These are phyloP conservation scores for Lecanicillium sp. DNA, from an alignment of 2,329 filamentous ascomycete species.

Conservation along the genomic window DNA sequence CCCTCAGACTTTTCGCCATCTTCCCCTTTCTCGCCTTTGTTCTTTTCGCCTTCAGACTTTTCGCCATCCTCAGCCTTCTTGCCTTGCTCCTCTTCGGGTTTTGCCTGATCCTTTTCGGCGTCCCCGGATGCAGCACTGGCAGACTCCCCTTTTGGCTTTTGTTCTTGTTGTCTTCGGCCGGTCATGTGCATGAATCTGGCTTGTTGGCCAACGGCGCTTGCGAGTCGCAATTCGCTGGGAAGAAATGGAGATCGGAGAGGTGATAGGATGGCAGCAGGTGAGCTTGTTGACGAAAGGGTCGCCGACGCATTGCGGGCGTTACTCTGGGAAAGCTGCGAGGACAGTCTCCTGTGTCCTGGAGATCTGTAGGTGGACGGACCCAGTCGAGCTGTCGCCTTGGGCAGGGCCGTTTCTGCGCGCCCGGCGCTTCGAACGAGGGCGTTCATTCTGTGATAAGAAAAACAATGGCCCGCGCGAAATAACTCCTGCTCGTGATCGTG, in stretches of 20 bases:
- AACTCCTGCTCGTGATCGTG: constrained; percentile 2
- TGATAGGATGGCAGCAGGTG: constrained; percentile 21
- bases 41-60: constrained; percentile 24
- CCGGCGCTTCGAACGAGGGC: constrained; percentile 34
- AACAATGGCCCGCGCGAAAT: constrained; percentile 15
- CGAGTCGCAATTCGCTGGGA: constrained; percentile 24
- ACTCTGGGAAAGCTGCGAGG: constrained; percentile 23
- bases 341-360: constrained; percentile 41
- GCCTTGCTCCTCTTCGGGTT: constrained; percentile 33
- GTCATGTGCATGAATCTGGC: constrained; percentile 25
- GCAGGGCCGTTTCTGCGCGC: constrained; percentile 31
- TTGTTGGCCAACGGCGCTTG: constrained; percentile 21
- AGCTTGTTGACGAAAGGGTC: constrained; percentile 15
- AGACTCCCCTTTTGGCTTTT: constrained; percentile 27
- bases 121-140: constrained; percentile 29
- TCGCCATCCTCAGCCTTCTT: constrained; percentile 29
- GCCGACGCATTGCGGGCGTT: constrained; percentile 17
- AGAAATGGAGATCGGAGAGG: constrained; percentile 38
- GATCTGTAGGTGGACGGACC: constrained; percentile 31
- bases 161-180: constrained; percentile 21
- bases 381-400: constrained; percentile 30
- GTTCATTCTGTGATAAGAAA: constrained; percentile 32
- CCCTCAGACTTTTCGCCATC: constrained; percentile 45
- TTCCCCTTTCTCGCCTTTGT: constrained; percentile 32
- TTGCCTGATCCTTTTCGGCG: constrained; percentile 31